Base-by-base conservation (phyloP, 1,284 basidiomycete genomes). In the Leucoagaricus sp. region DNA sequence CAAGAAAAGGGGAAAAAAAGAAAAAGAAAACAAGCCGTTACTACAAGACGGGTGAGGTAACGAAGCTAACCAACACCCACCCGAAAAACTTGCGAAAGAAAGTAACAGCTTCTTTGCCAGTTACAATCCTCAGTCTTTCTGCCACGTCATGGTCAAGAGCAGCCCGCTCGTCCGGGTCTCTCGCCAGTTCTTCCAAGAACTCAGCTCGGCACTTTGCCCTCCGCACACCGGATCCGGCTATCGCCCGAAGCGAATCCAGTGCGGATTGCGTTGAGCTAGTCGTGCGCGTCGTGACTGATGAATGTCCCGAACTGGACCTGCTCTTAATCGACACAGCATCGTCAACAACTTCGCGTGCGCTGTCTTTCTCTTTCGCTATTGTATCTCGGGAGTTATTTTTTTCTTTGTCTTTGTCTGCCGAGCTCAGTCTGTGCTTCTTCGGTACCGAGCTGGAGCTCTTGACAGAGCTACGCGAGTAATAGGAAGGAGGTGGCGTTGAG, bases 121-220 rank as follows among this genome's bases (percentile, higher is more conserved):
- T 67, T 42, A 78, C 63, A 54, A 79, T 68, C 63, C 72, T 76
- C 63, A 77, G 67, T 42, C 70, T 70, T 61, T 71, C 70, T 13
- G 67, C 65, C 23, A 68, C 60, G 23, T 61, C 60, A 50, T 67
- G 65, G 45, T 69, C 65, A 29, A 69, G 61, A 19, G 44, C 66
- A 60, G 45, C 64, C 63, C 23, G 33, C 4, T 23, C 49, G 4
- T 33, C 42, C 4, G 49, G n/a, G 40, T 49, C 49, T 60, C 60
- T 65, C 12, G 74, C 69, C 49, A 75, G 64, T 45, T 72, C 69
- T 55, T 74, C 72, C 59, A 79, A 61, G 58, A 75, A 78, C 59
- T 77, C 77, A 17, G 75, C 72, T n/a, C 71, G 61, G 57, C 75
- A 78, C 53, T 67, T 66, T 21, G 72, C 73, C 44, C 73, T 71